Conservation (phyloP, 2,329 filamentous ascomycete species). For the Allantophomopsis lycopodina region DNA sequence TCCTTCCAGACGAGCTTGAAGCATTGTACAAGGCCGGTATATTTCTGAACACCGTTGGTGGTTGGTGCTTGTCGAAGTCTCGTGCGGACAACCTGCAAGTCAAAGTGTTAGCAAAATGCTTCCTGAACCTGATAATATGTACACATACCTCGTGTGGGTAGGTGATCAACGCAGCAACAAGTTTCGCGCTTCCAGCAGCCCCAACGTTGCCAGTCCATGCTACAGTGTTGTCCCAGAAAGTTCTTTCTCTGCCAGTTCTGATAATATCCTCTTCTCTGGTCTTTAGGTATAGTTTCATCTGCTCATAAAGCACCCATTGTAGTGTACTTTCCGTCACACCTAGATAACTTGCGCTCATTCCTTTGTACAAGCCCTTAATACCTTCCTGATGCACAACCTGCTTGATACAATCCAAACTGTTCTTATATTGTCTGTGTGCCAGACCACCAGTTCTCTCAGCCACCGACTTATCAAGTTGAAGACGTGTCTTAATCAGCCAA, state of each 20-base stretch:
- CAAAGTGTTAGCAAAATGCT: slow-evolving; percentile 1
- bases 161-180: slow-evolving; percentile 69
- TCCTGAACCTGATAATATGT: background rate
- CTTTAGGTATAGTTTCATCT: slow-evolving; percentile 67
- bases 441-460: slow-evolving; percentile 41
- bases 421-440: slow-evolving; percentile 59
- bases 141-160: slow-evolving; percentile 77
- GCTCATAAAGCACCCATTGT: slow-evolving; percentile 91
- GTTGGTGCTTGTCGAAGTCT: slow-evolving; percentile 74
- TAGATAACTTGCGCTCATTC: slow-evolving; percentile 81
- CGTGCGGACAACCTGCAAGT: slow-evolving; percentile 58
- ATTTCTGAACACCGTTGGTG: slow-evolving; percentile 60
- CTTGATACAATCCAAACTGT: slow-evolving; percentile 75
- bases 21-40: slow-evolving; percentile 78
- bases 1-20: slow-evolving; percentile 80
- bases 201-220: slow-evolving; percentile 68
- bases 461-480: slow-evolving; percentile 83
- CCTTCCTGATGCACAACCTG: slow-evolving; percentile 76
- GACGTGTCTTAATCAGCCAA: slow-evolving; percentile 86
- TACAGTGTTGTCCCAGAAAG: slow-evolving; percentile 59
- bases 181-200: slow-evolving; percentile 73
- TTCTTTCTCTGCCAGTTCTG: slow-evolving; percentile 47
- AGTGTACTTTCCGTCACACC: slow-evolving; percentile 82
- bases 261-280: slow-evolving; percentile 44
- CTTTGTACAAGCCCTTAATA: slow-evolving; percentile 71